Conservation (phyloP, 2,329 filamentous ascomycete species). For the Trichophyton mentagrophytes region DNA sequence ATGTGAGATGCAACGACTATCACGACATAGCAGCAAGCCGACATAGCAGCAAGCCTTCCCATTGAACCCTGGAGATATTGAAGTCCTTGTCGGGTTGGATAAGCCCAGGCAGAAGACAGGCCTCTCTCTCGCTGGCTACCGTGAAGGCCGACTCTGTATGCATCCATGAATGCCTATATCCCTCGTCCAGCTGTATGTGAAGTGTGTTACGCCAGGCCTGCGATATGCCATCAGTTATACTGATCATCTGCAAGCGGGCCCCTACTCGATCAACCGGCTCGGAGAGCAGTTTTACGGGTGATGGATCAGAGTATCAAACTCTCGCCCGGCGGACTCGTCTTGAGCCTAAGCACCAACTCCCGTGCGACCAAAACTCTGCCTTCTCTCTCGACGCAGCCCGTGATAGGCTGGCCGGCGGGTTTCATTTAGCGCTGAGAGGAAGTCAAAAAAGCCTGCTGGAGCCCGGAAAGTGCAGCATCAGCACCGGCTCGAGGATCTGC, state of each 20-base stretch:
- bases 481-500: background rate
- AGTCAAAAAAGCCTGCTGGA: background rate
- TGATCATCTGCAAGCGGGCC: background rate
- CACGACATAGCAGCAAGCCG: background rate
- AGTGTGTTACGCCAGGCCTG: background rate
- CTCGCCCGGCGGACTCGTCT: background rate
- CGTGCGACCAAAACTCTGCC: background rate
- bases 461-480: background rate
- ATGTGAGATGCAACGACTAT: background rate
- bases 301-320: background rate
- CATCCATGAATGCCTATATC: background rate
- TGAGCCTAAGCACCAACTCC: background rate
- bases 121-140: background rate
- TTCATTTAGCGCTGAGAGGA: constrained; percentile 2
- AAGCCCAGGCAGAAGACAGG: background rate
- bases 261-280: background rate
- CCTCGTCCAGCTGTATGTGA: background rate
- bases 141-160: background rate
- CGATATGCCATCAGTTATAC: background rate
- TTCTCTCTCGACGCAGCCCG: background rate
- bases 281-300: background rate
- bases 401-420: background rate
- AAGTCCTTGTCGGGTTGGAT: background rate
- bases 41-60: background rate
- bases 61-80: background rate